These are phyloP conservation scores for Phalaenopsis aphrodite DNA, from an alignment of 106 monocot genomes.

Conservation along the genomic window DNA sequence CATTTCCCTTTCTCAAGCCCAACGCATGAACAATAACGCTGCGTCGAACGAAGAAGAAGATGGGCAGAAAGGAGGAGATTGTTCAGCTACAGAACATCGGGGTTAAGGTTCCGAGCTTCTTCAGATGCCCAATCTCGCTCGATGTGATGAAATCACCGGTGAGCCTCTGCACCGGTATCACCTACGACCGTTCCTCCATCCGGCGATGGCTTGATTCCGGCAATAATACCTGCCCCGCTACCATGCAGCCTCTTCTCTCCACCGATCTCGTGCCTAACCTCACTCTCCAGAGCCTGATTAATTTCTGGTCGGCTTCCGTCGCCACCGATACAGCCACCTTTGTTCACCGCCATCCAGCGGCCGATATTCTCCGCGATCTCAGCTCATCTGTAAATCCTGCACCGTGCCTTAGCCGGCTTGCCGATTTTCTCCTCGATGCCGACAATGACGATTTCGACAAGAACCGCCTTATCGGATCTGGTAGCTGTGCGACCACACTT, in stretches of 20 bases:
- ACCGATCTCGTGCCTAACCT: constrained; percentile 74
- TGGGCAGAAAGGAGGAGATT: neutral
- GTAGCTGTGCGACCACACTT: constrained; percentile 22
- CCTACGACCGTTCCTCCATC: constrained; percentile 79
- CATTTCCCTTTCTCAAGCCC: neutral
- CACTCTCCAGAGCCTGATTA: constrained; percentile 64
- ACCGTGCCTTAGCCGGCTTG: constrained; percentile 23
- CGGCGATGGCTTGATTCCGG: constrained; percentile 65
- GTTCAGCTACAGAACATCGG: constrained; percentile 10
- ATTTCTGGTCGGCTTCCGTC: constrained; percentile 28
- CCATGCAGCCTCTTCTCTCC: constrained; percentile 63
- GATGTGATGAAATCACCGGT: constrained; percentile 84
- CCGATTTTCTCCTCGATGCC: constrained; percentile 25
- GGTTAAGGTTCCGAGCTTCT: constrained; percentile 61
- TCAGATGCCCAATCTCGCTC: constrained; percentile 82
- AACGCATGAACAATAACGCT: neutral
- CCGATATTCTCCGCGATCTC: constrained; percentile 3
- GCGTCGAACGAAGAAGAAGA: neutral
- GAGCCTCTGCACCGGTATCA: constrained; percentile 78
- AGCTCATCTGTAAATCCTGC: constrained; percentile 14
- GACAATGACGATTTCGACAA: constrained; percentile 37
- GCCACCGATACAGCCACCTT: constrained; percentile 1
- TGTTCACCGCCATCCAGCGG: neutral
- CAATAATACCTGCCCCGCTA: constrained; percentile 69
- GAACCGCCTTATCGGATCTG: constrained; percentile 20